Conservation (phyloP, 2,329 filamentous ascomycete genomes). For the Trichoderma guizhouense region DNA sequence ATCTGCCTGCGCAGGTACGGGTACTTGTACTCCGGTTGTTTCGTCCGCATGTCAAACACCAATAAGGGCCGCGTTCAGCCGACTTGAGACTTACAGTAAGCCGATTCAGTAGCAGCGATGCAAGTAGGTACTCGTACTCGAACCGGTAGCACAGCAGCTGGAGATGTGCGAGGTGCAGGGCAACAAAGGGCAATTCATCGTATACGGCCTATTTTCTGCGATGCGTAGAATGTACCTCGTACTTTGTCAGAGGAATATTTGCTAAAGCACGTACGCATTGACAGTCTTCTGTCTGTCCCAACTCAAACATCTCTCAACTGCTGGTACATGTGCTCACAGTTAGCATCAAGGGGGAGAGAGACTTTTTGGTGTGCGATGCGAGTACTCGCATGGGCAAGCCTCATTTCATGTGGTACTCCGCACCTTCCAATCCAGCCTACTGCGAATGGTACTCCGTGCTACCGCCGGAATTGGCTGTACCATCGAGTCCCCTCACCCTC, state of each 20-base stretch:
- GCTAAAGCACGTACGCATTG: not conserved
- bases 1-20: not conserved
- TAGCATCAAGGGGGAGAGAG: not conserved
- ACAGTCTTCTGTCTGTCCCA: not conserved
- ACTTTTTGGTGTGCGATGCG: not conserved
- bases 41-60: not conserved
- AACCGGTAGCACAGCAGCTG: not conserved
- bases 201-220: not conserved
- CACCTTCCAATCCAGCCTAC: not conserved
- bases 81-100: slow-evolving; percentile 5
- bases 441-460: not conserved
- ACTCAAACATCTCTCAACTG: not conserved
- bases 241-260: not conserved
- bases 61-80: not conserved
- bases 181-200: not conserved
- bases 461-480: slow-evolving; percentile 5
- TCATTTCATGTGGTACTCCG: slow-evolving; percentile 6
- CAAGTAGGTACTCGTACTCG: not conserved
- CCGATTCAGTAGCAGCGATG: not conserved
- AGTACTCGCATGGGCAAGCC: not conserved
- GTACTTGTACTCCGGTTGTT: not conserved
- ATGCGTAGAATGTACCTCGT: not conserved
- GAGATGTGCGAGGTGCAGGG: not conserved
- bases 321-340: not conserved
- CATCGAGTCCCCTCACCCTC: not conserved